Conservation (phyloP, 129 eudicot genomes). For the Logfia minima region DNA sequence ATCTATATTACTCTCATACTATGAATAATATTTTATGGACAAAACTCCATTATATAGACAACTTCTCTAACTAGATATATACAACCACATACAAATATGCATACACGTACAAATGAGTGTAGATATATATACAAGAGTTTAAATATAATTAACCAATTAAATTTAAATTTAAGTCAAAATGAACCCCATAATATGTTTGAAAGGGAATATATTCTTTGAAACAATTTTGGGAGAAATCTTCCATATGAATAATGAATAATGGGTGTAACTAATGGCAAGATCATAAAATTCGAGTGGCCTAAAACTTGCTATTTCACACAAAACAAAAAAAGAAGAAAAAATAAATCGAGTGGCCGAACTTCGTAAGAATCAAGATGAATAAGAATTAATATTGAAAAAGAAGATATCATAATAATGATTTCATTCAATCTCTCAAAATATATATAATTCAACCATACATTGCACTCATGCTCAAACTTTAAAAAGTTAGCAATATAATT, state of each 20-base stretch:
- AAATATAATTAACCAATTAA: background rate
- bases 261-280: background rate
- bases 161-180: background rate
- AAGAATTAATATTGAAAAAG: constrained; percentile 14
- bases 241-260: background rate
- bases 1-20: background rate
- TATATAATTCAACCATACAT: constrained; percentile 25
- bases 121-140: background rate
- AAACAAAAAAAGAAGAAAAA: too few species aligned
- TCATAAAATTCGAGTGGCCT: background rate
- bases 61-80: background rate
- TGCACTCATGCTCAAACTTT: constrained; percentile 37
- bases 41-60: background rate
- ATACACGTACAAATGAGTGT: background rate
- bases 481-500: constrained; percentile 40
- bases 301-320: background rate
- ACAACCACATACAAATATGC: background rate
- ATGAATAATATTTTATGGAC: background rate
- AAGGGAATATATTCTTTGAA: constrained; percentile 7
- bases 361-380: background rate
- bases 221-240: background rate
- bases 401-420: background rate
- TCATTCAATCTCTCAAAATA: constrained; percentile 26
- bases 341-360: background rate
- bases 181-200: background rate